phyloP scores from a whole-genome alignment of 257 asterid species.

The Apocynum venetum region DNA sequence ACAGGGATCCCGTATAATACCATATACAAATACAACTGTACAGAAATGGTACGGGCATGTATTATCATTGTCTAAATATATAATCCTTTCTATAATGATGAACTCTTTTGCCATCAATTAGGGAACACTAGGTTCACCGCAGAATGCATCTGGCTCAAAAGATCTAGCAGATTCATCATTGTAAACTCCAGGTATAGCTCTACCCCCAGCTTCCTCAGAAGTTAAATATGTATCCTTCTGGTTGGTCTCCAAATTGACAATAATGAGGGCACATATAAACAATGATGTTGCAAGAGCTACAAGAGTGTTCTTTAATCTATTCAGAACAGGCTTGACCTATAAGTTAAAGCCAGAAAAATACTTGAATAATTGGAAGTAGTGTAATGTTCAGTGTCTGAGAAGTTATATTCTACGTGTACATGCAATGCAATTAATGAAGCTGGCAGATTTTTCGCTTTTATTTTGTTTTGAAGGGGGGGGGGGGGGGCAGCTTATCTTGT shows the following conservation, averaged over 20 bases:
- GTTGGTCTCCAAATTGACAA: slow-evolving; percentile 38
- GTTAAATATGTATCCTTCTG: slow-evolving; percentile 23
- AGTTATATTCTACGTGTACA: neutral
- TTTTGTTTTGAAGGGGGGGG: neutral
- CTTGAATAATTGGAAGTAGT: neutral
- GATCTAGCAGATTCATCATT: slow-evolving; percentile 77
- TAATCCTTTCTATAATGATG: neutral
- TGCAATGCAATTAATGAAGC: neutral
- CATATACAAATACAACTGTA: slow-evolving; percentile 6
- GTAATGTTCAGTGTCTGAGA: neutral
- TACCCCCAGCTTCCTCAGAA: slow-evolving; percentile 43
- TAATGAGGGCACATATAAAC: slow-evolving; percentile 40
- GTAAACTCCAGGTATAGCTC: slow-evolving; percentile 76
- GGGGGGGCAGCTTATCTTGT: neutral
- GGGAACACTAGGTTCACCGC: slow-evolving; percentile 52
- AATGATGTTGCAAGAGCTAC: slow-evolving; percentile 66
- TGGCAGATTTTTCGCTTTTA: neutral
- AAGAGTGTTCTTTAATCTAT: slow-evolving; percentile 70
- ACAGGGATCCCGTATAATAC: neutral
- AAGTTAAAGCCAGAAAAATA: neutral
- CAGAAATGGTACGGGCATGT: neutral
- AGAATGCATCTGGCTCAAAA: slow-evolving; percentile 83
- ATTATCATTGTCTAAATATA: neutral
- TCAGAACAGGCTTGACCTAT: slow-evolving; percentile 86
- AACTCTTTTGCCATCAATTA: slow-evolving; percentile 5